Evolutionary conservation across 2,329 filamentous ascomycete genomes (phyloP), one percentile per base, ranked within the genome.

Genomic region (Fusarium sublunatum): DNA sequence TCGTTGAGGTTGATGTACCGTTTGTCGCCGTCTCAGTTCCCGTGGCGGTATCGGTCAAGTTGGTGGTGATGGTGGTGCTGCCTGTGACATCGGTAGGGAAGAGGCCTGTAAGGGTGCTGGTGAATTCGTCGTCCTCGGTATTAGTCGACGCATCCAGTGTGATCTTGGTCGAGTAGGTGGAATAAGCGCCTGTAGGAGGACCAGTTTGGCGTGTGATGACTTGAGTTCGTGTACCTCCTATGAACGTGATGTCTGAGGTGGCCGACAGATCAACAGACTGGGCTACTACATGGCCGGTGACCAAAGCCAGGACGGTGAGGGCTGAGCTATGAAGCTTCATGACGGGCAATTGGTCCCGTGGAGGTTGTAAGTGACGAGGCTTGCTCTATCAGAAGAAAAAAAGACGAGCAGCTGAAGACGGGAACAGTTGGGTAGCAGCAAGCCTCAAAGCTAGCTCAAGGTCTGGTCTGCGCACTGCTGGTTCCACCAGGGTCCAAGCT

Each of bases 41-140:
- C 8, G 73, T 76, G 13, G 77, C 69, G 10, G 76, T 75, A 39
- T 74, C 75, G 55, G 77, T 78, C 46, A 76, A 72, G 64, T 79
- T 81, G 56, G 79, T 75, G 12, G 68, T 65, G 47, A 67, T 68
- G 55, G 70, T 66, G 47, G 72, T 64, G 41, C 71, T 65, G 8
- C 66, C 62, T n/a, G 71, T 70, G 10, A 63, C 64, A 11, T 72
- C 68, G 43, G 78, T 78, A 25, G 79, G 77, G 19, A 74, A 73
- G 55, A 75, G 78, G 10, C 79, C 78, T 39, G 77, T 73, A 68
- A 85, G 83, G n/a, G 77, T 71, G 10, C 76, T 78, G 79, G 10
- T 82, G 78, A 44, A 77, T 25, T 28, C 48, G 39, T 71, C 51
- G 10, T 63, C 56, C 8, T 65, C 64, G 31, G 65, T 66, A 13